A percentile compares a stretch with the other conserved stretches of the same genome.
These are phyloP conservation scores for Huntiella savannae DNA, from an alignment of 2,329 filamentous ascomycete species.

Conservation along the genomic window DNA sequence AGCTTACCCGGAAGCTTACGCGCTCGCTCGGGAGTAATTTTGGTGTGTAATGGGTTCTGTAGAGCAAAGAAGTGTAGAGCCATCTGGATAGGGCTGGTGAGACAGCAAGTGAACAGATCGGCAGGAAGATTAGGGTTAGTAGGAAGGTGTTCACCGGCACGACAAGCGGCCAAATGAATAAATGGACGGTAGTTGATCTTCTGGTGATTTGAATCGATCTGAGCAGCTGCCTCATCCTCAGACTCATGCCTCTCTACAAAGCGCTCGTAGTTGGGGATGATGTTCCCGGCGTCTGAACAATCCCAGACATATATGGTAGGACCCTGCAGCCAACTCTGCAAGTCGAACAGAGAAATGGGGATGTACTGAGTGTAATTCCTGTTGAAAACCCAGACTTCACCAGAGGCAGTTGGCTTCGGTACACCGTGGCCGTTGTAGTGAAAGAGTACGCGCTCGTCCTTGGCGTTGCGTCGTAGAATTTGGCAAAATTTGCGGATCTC, in stretches of 20 bases:
- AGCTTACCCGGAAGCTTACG: slow-evolving; percentile 78
- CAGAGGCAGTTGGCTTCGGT: slow-evolving; percentile 82
- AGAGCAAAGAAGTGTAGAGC: slow-evolving; percentile 90
- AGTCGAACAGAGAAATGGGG: slow-evolving; percentile 81
- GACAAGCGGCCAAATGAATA: slow-evolving; percentile 85
- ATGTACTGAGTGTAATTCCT: slow-evolving; percentile 98
- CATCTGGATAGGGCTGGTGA: slow-evolving; percentile 96
- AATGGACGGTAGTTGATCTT: slow-evolving; percentile 51
- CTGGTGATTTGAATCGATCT: slow-evolving; percentile 64
- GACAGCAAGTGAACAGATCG: slow-evolving; percentile 85
- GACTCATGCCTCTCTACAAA: slow-evolving; percentile 90
- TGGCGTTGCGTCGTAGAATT: slow-evolving; percentile 74
- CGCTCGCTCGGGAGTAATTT: slow-evolving; percentile 60
- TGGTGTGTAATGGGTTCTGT: slow-evolving; percentile 59
- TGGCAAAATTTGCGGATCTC: slow-evolving; percentile 95
- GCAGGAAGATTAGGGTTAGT: slow-evolving; percentile 87
- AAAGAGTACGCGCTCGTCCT: slow-evolving; percentile 89
- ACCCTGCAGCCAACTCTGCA: slow-evolving; percentile 88
- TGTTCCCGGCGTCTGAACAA: slow-evolving; percentile 89
- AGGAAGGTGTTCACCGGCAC: slow-evolving; percentile 75
- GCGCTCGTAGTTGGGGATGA: slow-evolving; percentile 82
- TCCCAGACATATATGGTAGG: slow-evolving; percentile 96
- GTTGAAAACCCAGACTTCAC: slow-evolving; percentile 99
- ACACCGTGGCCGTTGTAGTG: slow-evolving; percentile 98
- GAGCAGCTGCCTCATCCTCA: slow-evolving; percentile 60